Conservation (phyloP, 164 flowering plant genomes). For the Saururus chinensis region DNA sequence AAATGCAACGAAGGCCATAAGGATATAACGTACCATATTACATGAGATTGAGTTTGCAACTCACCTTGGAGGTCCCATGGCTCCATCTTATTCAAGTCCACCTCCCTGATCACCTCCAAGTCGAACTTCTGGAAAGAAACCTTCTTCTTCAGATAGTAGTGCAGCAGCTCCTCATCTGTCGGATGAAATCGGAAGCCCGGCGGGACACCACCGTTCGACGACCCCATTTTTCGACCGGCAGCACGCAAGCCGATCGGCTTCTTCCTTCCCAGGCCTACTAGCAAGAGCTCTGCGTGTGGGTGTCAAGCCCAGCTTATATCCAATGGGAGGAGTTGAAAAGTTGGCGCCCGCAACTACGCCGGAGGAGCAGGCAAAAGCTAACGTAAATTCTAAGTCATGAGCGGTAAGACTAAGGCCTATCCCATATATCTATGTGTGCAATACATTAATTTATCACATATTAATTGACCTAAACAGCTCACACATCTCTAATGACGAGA, state of each 20-base stretch:
- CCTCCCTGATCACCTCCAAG: slow-evolving; percentile 85
- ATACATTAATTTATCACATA: too few species aligned
- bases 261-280: too few species aligned
- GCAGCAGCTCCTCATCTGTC: slow-evolving; percentile 88
- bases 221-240: slow-evolving; percentile 19
- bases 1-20: too few species aligned
- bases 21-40: too few species aligned
- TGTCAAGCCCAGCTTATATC: slow-evolving; percentile 1
- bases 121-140: slow-evolving; percentile 74
- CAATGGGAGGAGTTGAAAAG: slow-evolving; percentile 25
- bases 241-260: background rate
- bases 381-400: slow-evolving; percentile 48
- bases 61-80: slow-evolving; percentile 97
- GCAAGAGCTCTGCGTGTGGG: background rate
- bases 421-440: too few species aligned
- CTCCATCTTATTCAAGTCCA: slow-evolving; percentile 85
- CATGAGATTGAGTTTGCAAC: background rate
- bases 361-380: slow-evolving; percentile 45
- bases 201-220: slow-evolving; percentile 71
- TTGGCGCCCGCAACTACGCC: slow-evolving; percentile 87
- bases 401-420: slow-evolving; percentile 14
- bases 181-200: slow-evolving; percentile 96
- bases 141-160: slow-evolving; percentile 91
- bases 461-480: too few species aligned
- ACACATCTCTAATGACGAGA: too few species aligned